Conservation (phyloP, 768 basidiomycete species). For the Leccinum olivaceopallidum region DNA sequence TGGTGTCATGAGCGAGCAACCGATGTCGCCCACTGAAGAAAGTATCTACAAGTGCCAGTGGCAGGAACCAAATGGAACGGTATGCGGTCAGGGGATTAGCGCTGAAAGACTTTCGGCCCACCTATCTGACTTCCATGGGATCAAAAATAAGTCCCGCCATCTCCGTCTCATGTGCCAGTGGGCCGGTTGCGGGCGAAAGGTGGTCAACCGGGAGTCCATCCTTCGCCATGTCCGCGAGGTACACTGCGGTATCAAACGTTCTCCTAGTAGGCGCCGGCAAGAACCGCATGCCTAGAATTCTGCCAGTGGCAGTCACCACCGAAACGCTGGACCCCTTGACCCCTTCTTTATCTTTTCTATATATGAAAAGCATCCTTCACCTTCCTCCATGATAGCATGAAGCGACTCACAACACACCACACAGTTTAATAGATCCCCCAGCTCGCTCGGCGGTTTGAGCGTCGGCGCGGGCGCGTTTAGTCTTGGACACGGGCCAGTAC, state of each 20-base stretch:
- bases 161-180: slow-evolving; percentile 4
- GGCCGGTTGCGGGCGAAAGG: slow-evolving; percentile 8
- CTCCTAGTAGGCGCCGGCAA: not conserved
- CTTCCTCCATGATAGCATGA: no score
- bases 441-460: slow-evolving; percentile 30
- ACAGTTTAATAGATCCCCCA: slow-evolving; percentile 34
- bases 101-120: slow-evolving; percentile 5
- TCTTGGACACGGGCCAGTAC: slow-evolving; percentile 32
- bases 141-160: slow-evolving; percentile 10
- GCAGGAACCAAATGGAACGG: not conserved
- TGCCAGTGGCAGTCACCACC: not conserved
- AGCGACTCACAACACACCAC: no score
- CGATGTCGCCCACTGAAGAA: no score
- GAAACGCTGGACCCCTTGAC: not conserved
- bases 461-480: slow-evolving; percentile 30
- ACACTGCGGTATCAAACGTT: slow-evolving; percentile 14
- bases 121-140: slow-evolving; percentile 15
- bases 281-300: not conserved
- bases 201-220: slow-evolving; percentile 24
- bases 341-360: not conserved
- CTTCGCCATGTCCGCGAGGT: slow-evolving; percentile 20
- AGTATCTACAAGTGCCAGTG: slow-evolving; percentile 4
- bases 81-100: slow-evolving; percentile 7
- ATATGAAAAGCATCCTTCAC: no score
- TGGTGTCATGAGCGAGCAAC: not conserved